These are phyloP conservation scores for Annulohypoxylon stygium DNA, from an alignment of 495 filamentous ascomycete genomes.

Conservation along the genomic window DNA sequence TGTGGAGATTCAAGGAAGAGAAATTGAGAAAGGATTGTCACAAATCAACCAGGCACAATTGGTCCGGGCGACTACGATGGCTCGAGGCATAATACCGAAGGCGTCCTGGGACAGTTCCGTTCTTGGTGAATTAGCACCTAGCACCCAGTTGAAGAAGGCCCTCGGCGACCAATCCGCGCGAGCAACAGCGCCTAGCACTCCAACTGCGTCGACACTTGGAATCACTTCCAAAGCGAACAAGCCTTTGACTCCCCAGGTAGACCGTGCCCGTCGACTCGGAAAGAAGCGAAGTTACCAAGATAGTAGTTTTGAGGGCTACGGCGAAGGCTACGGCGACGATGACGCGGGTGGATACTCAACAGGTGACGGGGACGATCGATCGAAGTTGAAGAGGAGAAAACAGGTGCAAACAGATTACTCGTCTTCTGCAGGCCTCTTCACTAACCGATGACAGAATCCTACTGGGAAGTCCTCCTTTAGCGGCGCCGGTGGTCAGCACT, in stretches of 20 bases:
- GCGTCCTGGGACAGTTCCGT: constrained; percentile 64
- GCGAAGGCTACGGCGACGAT: constrained; percentile 66
- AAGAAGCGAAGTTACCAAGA: constrained; percentile 68
- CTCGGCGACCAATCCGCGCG: constrained; percentile 55
- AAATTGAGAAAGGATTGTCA: constrained; percentile 66
- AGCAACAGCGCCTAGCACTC: constrained; percentile 55
- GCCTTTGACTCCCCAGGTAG: constrained; percentile 51
- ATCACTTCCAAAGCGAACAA: constrained; percentile 54
- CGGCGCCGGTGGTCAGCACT: constrained; percentile 20
- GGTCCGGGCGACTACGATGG: constrained; percentile 62
- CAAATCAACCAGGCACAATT: constrained; percentile 52
- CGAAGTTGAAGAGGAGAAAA: constrained; percentile 66
- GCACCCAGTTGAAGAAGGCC: constrained; percentile 49
- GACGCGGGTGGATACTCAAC: constrained; percentile 67
- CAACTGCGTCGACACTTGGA: constrained; percentile 43
- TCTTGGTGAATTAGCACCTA: constrained; percentile 62
- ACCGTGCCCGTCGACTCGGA: constrained; percentile 48
- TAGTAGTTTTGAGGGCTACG: constrained; percentile 69
- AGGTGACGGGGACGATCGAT: constrained; percentile 64
- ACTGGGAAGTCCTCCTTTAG: constrained; percentile 29
- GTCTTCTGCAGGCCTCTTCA: constrained; percentile 46
- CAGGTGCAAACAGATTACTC: constrained; percentile 61
- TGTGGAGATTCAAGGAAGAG: constrained; percentile 63
- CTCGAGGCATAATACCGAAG: constrained; percentile 62
- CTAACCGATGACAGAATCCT: constrained; percentile 51